These are phyloP conservation scores for Suillus luteus DNA, from an alignment of 768 basidiomycete genomes.

Conservation along the genomic window DNA sequence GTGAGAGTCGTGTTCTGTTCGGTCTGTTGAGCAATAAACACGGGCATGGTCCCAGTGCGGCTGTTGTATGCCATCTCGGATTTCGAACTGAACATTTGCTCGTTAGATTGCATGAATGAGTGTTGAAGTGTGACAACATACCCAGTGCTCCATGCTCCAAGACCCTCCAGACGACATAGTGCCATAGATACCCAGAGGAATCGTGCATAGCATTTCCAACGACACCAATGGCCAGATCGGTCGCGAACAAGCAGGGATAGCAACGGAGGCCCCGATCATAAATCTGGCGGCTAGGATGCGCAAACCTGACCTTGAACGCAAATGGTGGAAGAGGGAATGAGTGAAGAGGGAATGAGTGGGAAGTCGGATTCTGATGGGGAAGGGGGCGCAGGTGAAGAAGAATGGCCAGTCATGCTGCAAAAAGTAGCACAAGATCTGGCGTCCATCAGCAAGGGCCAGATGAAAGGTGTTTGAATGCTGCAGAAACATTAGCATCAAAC, in stretches of 20 bases:
- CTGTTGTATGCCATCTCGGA: constrained; percentile 21
- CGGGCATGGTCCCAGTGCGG: too few relatives aligned
- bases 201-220: constrained; percentile 46
- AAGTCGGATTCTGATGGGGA: too few relatives aligned
- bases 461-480: constrained; percentile 77
- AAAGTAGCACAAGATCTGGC: constrained; percentile 80
- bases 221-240: constrained; percentile 48
- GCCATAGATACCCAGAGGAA: constrained; percentile 38
- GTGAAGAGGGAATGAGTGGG: too few relatives aligned
- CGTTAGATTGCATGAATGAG: constrained; percentile 5
- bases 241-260: constrained; percentile 30
- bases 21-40: too few relatives aligned
- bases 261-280: constrained; percentile 16
- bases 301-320: too few relatives aligned
- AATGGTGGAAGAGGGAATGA: too few relatives aligned
- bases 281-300: constrained; percentile 25
- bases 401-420: too few relatives aligned
- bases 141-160: constrained; percentile 27
- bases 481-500: background rate
- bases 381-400: too few relatives aligned
- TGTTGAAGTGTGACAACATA: constrained; percentile 20
- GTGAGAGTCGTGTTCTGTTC: constrained; percentile 49
- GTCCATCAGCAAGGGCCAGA: constrained; percentile 72
- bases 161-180: constrained; percentile 24
- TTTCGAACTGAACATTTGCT: constrained; percentile 21